Evolutionary conservation across 352 stramenopile genomes (phyloP).

Genomic region (Blastocystis sp.): DNA sequence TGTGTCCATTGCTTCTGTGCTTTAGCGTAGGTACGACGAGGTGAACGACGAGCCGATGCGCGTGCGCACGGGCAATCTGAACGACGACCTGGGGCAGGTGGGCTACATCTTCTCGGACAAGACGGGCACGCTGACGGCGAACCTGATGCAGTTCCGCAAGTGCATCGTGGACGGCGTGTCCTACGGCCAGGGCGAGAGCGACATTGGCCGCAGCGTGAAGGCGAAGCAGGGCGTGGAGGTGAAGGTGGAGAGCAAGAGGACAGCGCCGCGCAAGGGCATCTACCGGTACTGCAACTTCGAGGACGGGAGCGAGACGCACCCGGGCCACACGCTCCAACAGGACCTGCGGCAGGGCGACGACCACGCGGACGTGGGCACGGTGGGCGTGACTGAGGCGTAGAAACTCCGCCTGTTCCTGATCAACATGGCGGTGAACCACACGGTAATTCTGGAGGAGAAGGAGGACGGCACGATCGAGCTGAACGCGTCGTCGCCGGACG

Average conservation of each 20-base stretch:
- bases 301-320: slow-evolving; percentile 72
- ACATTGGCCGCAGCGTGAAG: slow-evolving; percentile 79
- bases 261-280: neutral
- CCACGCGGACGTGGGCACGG: slow-evolving; percentile 77
- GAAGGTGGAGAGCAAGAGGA: neutral
- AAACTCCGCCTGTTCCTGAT: slow-evolving; percentile 76
- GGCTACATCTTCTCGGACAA: slow-evolving; percentile 99
- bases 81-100: slow-evolving; percentile 91
- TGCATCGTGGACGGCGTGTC: slow-evolving; percentile 84
- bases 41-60: slow-evolving; percentile 77
- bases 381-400: slow-evolving; percentile 4
- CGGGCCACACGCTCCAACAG: slow-evolving; percentile 75
- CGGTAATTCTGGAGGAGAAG: slow-evolving; percentile 91
- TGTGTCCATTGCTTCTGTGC: slow-evolving; percentile 72
- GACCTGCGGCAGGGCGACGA: slow-evolving; percentile 76
- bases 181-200: slow-evolving; percentile 82
- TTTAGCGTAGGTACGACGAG: slow-evolving; percentile 12
- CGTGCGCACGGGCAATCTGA: slow-evolving; percentile 82
- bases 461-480: slow-evolving; percentile 80
- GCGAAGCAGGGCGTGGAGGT: slow-evolving; percentile 6
- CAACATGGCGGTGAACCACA: slow-evolving; percentile 87
- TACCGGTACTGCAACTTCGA: slow-evolving; percentile 38
- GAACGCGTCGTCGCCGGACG: slow-evolving; percentile 85
- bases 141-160: slow-evolving; percentile 94
- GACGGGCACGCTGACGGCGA: slow-evolving; percentile 98